These are phyloP conservation scores for Gonapodya prolifera DNA, from an alignment of 192 early-diverging fungal species.

Conservation along the genomic window DNA sequence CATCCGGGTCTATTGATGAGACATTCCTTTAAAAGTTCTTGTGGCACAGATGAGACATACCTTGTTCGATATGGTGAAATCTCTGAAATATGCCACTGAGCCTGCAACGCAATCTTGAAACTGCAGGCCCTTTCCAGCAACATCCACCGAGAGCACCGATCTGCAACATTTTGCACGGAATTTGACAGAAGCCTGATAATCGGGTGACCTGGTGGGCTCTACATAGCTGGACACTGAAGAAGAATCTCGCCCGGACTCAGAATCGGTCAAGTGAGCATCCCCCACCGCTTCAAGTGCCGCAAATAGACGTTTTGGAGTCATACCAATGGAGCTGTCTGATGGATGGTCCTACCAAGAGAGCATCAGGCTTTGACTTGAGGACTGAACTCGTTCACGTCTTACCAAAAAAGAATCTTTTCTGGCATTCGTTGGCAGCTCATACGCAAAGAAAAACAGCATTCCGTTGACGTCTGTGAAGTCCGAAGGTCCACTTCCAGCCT, in stretches of 20 bases:
- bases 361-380: not conserved
- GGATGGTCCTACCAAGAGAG: not conserved
- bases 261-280: conserved; percentile 13
- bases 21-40: conserved; percentile 16
- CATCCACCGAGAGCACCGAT: conserved; percentile 85
- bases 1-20: conserved; percentile 12
- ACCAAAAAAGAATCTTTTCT: not conserved
- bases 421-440: conserved; percentile 19
- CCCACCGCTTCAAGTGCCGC: not conserved
- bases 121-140: conserved; percentile 78
- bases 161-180: conserved; percentile 75
- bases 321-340: not conserved
- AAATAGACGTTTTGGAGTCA: not conserved
- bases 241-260: not conserved
- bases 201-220: conserved; percentile 8
- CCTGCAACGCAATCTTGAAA: conserved; percentile 92
- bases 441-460: conserved; percentile 69
- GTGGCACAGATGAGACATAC: conserved; percentile 79
- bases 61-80: conserved; percentile 82
- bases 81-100: conserved; percentile 67
- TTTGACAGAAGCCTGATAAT: conserved; percentile 52
- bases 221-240: conserved; percentile 7
- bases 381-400: not conserved
- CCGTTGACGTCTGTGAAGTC: conserved; percentile 70
- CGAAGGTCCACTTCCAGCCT: conserved; percentile 45